Percentiles rank a stretch among this genome's conserved stretches.
Evolutionary conservation across 2,329 filamentous ascomycete species (phyloP).

Genomic region (Cladophialophora bantiana): DNA sequence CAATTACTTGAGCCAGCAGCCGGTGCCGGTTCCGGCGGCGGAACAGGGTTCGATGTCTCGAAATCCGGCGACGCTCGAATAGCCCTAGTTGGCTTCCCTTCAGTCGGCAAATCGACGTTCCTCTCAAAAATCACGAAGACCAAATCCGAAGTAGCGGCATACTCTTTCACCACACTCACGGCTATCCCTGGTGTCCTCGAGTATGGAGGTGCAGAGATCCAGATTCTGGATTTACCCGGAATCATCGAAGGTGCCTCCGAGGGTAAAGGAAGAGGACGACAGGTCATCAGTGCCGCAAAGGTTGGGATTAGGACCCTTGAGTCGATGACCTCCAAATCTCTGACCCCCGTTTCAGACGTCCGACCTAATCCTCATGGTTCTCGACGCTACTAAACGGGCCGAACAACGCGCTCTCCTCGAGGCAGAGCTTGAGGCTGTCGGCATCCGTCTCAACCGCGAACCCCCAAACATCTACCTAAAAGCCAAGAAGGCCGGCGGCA

Average conservation of each 20-base stretch:
- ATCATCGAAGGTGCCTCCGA: constrained; percentile 98
- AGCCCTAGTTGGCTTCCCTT: constrained; percentile 97
- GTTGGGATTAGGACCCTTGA: constrained; percentile 43
- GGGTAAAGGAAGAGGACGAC: constrained; percentile 91
- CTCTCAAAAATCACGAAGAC: constrained; percentile 99
- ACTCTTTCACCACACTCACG: constrained; percentile 96
- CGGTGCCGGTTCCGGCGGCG: constrained; percentile 77
- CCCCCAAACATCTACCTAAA: constrained; percentile 99
- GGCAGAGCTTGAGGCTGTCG: constrained; percentile 91
- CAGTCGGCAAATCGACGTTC: constrained; percentile 98
- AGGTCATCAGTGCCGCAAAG: constrained; percentile 97
- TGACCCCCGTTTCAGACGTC: constrained; percentile 31
- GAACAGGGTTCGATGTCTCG: constrained; percentile 86
- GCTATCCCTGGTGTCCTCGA: constrained; percentile 97
- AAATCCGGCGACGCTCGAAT: constrained; percentile 97
- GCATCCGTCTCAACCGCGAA: constrained; percentile 88
- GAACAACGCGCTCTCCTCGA: constrained; percentile 91
- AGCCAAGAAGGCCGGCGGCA: constrained; percentile 90
- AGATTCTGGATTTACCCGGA: constrained; percentile 94
- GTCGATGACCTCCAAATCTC: neutral
- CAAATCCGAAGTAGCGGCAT: constrained; percentile 92
- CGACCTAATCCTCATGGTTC: constrained; percentile 93
- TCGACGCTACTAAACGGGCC: constrained; percentile 94
- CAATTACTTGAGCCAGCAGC: constrained; percentile 90
- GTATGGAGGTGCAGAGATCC: constrained; percentile 97